Evolutionary conservation across 1,284 basidiomycete genomes (phyloP).

Genomic region (Boletus sp.): DNA sequence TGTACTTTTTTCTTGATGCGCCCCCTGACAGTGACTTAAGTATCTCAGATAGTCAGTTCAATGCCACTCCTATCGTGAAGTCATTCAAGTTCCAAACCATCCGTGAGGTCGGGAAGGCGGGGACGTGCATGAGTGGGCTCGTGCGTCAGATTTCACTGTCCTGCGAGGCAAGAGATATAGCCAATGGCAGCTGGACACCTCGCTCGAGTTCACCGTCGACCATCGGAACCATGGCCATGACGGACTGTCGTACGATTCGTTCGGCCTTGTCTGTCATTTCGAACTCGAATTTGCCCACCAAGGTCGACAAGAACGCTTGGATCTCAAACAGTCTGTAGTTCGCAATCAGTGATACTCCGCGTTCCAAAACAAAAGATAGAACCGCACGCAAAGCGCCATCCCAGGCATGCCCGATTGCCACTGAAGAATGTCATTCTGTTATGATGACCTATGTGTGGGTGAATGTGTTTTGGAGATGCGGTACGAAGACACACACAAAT

Average conservation of each 20-base stretch:
- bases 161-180: conserved; percentile 37
- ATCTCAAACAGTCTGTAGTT: conserved; percentile 42
- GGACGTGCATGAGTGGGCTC: too few species aligned
- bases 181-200: conserved; percentile 51
- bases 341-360: neutral
- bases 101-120: too few species aligned
- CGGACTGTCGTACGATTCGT: conserved; percentile 39
- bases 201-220: too few species aligned
- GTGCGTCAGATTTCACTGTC: conserved; percentile 9
- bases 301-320: conserved; percentile 46
- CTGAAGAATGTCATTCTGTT: conserved; percentile 42
- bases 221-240: conserved; percentile 42
- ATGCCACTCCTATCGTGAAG: too few species aligned
- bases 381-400: conserved; percentile 44
- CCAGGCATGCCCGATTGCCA: conserved; percentile 42
- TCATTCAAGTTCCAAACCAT: too few species aligned
- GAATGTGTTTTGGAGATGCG: neutral
- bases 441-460: neutral
- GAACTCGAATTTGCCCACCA: conserved; percentile 49
- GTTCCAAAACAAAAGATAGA: neutral
- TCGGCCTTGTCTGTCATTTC: conserved; percentile 35
- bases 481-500: conserved; percentile 36
- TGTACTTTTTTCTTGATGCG: too few species aligned
- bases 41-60: too few species aligned
- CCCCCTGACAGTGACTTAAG: too few species aligned